Evolutionary conservation across 1,284 basidiomycete genomes (phyloP).

Genomic region (Tilletia walkeri): DNA sequence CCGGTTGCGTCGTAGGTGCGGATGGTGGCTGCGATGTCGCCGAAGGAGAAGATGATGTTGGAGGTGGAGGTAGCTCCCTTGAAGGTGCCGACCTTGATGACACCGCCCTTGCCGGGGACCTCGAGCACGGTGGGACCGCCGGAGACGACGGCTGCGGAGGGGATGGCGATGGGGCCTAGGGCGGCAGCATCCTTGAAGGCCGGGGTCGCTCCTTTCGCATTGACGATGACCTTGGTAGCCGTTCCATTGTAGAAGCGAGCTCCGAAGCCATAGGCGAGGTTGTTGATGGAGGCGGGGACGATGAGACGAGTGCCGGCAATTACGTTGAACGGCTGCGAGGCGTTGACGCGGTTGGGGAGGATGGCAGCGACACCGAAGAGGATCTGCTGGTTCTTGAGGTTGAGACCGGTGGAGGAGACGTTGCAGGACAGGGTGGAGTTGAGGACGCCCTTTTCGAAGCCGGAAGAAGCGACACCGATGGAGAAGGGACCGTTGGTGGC

Average conservation of each 20-base stretch:
- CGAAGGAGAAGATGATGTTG: constrained; percentile 10
- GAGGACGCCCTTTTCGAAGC: constrained; percentile 6
- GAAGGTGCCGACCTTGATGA: not conserved
- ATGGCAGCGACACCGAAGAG: constrained; percentile 6
- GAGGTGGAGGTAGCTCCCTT: not conserved
- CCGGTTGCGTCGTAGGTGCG: not conserved
- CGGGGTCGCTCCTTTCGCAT: not conserved
- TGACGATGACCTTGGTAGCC: constrained; percentile 12
- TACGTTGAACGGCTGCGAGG: constrained; percentile 7
- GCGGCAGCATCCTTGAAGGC: not conserved
- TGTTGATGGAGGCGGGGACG: not conserved
- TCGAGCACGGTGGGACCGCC: not conserved
- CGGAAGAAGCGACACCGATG: not conserved
- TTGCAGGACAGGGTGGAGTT: constrained; percentile 8
- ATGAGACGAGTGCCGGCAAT: not conserved
- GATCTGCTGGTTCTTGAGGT: not conserved
- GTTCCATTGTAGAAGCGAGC: not conserved
- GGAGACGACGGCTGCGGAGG: not conserved
- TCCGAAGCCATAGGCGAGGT: not conserved
- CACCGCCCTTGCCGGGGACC: constrained; percentile 10
- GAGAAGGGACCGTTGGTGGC: not conserved
- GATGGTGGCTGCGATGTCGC: not conserved
- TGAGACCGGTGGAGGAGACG: not conserved
- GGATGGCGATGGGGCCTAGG: not conserved
- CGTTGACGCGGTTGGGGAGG: constrained; percentile 6